Evolutionary conservation across 306 rosid species (phyloP), one percentile per base, ranked within the genome.

Genomic region (Astragalus glycyphyllos): DNA sequence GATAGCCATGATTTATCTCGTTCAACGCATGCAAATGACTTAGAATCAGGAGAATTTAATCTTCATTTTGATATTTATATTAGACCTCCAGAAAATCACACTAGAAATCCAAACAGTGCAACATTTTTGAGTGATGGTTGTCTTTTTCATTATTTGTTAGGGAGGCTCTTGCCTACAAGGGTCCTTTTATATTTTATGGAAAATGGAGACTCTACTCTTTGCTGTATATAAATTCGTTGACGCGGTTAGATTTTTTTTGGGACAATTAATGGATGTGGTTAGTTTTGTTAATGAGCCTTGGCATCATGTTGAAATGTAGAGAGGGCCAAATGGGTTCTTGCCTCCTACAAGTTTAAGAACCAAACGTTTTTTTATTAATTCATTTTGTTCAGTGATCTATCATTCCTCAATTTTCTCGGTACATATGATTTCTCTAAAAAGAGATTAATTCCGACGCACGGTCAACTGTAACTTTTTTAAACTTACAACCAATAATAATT

Each of bases 51-150:
- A 23, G 86, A 87, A 13, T 38, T 73, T 1, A 79, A 81, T 80
- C 92, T 87, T 82, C 91, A 77, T 84, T 91, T 94, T 48, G 97
- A 91, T 69, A 77, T 91, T 45, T 91, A 91, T 73, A 77, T 80
- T 71, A 65, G 77, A 69, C 84, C 83, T 74, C 89, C 92, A 6
- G 84, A 82, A 71, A 80, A 64, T 65, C 86, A 81, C 57, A 76
- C 71, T 56, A 59, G 74, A 69, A 69, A 71, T 72, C 81, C 75
- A 47, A 77, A 72, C 51, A 60, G 71, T 37, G 49, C 79, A 78
- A 65, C 71, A 82, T 73, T 79, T 79, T 66, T 14, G 78, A 72
- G 54, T 86, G 78, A 20, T 20, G 23, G 23, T 2, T 20, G 23
- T 20, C 23, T 20, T 20, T 20, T 20, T 20, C 23, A 20, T 20